Evolutionary conservation across 2,329 filamentous ascomycete genomes (phyloP), one percentile per base, ranked within the genome.

Genomic region (Plectosphaerella sp.): DNA sequence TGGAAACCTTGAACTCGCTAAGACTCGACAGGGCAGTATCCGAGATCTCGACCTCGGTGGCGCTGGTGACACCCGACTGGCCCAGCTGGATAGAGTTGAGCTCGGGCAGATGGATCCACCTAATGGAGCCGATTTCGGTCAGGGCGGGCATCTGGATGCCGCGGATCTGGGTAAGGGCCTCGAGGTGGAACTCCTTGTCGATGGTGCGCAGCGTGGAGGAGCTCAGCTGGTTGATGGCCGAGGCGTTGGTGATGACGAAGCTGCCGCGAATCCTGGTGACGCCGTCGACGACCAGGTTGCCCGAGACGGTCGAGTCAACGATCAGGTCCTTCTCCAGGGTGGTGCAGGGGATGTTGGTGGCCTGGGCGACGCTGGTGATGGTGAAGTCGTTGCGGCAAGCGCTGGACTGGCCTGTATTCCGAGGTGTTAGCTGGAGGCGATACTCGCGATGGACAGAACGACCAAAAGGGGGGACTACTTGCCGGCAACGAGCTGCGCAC

Each of bases 11-110:
- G 68, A 99, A 88, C 65, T 91, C 91, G 59, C 86, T 78, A 54
- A 99, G 82, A 59, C 80, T 84, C 68, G 76, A 80, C 61, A 99
- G 82, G 71, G 86, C 84, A 48, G 94, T 99, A 77, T 99, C 94
- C 72, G 84, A 82, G 68, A 99, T 92, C 61, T 75, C 72, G 61
- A 99, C 81, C 57, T 74, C 80, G 58, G 73, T 74, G 54, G 89
- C 89, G 68, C 83, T 75, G 62, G 79, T 83, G 63, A 97, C 77
- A 64, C 77, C 76, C 14, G 72, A 64, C 52, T 70, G 74, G 58
- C 77, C 77, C 59, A 83, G 76, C 36, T 69, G 72, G 36, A 80
- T 62, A 45, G 62, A 60, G 53, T 72, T 80, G 67, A 76, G 79
- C 65, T 71, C 76, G 56, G 86, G 86, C 42, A 97, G 82, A 60